Conservation (phyloP, 1,139 yeast genomes). For the Protomyces lactucae-debilis region DNA sequence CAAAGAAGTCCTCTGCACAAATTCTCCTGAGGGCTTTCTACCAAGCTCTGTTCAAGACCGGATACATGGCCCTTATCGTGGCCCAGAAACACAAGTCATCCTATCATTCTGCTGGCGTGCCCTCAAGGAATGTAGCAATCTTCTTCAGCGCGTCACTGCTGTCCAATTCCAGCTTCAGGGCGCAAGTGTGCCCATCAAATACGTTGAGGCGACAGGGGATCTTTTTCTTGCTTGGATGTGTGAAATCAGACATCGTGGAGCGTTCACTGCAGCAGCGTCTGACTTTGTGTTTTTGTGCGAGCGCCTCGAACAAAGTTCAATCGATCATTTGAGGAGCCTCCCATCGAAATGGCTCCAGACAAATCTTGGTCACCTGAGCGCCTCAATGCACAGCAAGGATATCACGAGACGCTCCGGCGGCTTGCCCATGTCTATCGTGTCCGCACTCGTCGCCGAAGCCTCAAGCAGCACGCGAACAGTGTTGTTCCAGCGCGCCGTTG, state of each 20-base stretch:
- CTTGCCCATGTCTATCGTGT: slow-evolving; percentile 70
- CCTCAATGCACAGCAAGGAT: slow-evolving; percentile 50
- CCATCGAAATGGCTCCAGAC: slow-evolving; percentile 55
- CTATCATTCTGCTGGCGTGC: slow-evolving; percentile 77
- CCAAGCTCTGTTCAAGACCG: slow-evolving; percentile 44
- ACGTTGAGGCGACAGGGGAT: slow-evolving; percentile 45
- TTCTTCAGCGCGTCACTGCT: slow-evolving; percentile 48
- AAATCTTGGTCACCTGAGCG: slow-evolving; percentile 51
- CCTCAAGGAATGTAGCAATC: slow-evolving; percentile 64
- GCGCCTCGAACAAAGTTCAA: slow-evolving; percentile 43
- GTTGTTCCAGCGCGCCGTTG: slow-evolving; percentile 50
- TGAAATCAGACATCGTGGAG: slow-evolving; percentile 80
- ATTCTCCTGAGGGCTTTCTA: slow-evolving; percentile 60
- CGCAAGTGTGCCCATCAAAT: neutral
- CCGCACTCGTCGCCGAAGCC: slow-evolving; percentile 57
- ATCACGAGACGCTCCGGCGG: slow-evolving; percentile 92
- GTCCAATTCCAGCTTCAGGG: slow-evolving; percentile 35
- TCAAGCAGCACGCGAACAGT: slow-evolving; percentile 36
- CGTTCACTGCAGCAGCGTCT: slow-evolving; percentile 81
- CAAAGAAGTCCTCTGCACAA: slow-evolving; percentile 56
- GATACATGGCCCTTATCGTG: slow-evolving; percentile 37
- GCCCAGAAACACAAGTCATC: slow-evolving; percentile 59
- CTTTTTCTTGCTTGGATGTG: slow-evolving; percentile 62
- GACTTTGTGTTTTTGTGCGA: slow-evolving; percentile 62
- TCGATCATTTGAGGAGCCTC: slow-evolving; percentile 38